A percentile compares a stretch with the other conserved stretches of the same genome.
Evolutionary conservation across 2,329 filamentous ascomycete species (phyloP).

Genomic region (Diaporthe citri): DNA sequence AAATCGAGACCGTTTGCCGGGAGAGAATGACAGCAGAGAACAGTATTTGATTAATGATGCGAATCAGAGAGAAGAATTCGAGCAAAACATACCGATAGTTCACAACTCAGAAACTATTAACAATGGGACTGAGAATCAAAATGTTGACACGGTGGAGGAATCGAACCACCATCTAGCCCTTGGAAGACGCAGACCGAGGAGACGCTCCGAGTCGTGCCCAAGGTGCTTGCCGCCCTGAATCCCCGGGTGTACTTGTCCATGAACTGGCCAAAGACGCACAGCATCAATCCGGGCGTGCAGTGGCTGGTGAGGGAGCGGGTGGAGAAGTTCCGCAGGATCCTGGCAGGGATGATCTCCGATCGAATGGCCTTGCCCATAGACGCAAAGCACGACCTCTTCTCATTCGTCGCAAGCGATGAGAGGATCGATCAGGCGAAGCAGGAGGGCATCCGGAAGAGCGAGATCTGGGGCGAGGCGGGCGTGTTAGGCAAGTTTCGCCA

Average conservation of each 20-base stretch:
- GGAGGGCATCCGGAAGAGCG: slow-evolving; percentile 25
- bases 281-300: slow-evolving; percentile 9
- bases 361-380: slow-evolving; percentile 7
- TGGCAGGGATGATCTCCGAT: slow-evolving; percentile 1
- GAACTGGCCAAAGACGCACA: slow-evolving; percentile 27
- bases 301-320: slow-evolving; percentile 7
- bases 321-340: slow-evolving; percentile 11
- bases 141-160: background rate
- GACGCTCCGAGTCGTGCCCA: background rate
- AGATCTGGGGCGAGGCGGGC: slow-evolving; percentile 17
- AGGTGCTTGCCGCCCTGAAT: background rate
- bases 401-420: slow-evolving; percentile 1
- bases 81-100: too few relatives aligned
- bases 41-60: too few relatives aligned
- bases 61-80: too few relatives aligned
- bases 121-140: background rate
- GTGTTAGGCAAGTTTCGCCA: slow-evolving; percentile 24
- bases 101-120: too few relatives aligned
- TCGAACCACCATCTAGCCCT: background rate
- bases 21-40: too few relatives aligned
- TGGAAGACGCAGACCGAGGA: slow-evolving; percentile 1
- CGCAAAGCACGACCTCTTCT: background rate
- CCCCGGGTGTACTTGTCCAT: slow-evolving; percentile 16
- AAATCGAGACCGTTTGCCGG: background rate
- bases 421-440: slow-evolving; percentile 18